These are phyloP conservation scores for Clavaria fumosa DNA, from an alignment of 768 basidiomycete genomes.

Conservation along the genomic window DNA sequence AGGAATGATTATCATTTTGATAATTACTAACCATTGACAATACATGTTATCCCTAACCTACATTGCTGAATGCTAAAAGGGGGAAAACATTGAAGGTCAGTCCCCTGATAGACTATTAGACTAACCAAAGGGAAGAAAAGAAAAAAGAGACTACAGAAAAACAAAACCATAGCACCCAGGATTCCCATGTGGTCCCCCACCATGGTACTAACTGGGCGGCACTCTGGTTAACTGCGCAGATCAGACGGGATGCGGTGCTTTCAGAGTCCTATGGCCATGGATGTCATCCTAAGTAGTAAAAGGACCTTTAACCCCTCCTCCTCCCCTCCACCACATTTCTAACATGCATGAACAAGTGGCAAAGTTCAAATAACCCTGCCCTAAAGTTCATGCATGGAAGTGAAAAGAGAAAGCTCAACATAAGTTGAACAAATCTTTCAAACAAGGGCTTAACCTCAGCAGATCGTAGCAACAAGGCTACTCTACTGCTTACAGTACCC, in stretches of 20 bases:
- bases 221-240: constrained; percentile 51
- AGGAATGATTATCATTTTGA: background rate
- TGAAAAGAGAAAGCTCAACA: constrained; percentile 29
- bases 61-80: background rate
- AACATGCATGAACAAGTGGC: constrained; percentile 1
- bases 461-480: constrained; percentile 69
- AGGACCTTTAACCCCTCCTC: constrained; percentile 1
- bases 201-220: constrained; percentile 49
- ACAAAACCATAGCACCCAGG: constrained; percentile 36
- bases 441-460: constrained; percentile 63
- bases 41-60: background rate
- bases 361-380: constrained; percentile 21
- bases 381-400: constrained; percentile 22
- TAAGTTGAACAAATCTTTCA: constrained; percentile 50
- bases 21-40: background rate
- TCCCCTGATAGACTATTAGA: background rate
- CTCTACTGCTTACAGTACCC: constrained; percentile 66
- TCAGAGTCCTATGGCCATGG: constrained; percentile 35
- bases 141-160: constrained; percentile 6
- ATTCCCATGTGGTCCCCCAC: constrained; percentile 52
- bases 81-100: background rate
- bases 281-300: constrained; percentile 12
- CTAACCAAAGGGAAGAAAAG: constrained; percentile 4
- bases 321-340: background rate
- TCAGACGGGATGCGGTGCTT: constrained; percentile 44